phyloP scores from a whole-genome alignment of 192 early-diverging fungal species.

The Rhizoclosmatium sp. region DNA sequence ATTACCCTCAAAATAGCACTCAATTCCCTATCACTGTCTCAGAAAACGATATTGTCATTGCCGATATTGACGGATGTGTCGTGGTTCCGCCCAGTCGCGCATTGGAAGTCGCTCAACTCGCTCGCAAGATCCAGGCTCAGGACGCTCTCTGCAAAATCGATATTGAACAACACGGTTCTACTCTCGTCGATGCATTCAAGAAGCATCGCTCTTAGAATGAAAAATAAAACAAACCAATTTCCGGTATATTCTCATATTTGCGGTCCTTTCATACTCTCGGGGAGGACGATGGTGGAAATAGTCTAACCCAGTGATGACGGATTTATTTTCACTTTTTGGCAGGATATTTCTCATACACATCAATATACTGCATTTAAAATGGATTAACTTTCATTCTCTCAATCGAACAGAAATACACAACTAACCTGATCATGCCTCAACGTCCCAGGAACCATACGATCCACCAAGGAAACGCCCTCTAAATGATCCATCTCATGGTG shows the following conservation, averaged over 20 bases:
- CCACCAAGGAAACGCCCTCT: conserved; percentile 50
- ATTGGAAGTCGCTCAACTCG: conserved; percentile 40
- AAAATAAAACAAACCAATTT: neutral
- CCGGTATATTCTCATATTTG: too few relatives aligned
- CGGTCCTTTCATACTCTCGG: too few relatives aligned
- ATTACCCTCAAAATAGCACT: neutral
- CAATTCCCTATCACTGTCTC: conserved; percentile 32
- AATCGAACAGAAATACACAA: neutral
- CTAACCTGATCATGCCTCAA: conserved; percentile 56
- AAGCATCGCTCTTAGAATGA: conserved; percentile 40
- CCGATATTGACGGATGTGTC: conserved; percentile 61
- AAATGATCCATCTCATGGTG: conserved; percentile 66
- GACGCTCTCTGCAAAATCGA: conserved; percentile 53
- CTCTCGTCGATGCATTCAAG: conserved; percentile 52
- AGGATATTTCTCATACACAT: conserved; percentile 36
- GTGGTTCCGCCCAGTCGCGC: conserved; percentile 43
- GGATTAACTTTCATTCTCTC: neutral
- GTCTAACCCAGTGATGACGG: too few relatives aligned
- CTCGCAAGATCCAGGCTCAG: conserved; percentile 19
- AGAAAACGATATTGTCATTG: conserved; percentile 57
- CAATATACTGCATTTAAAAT: conserved; percentile 16
- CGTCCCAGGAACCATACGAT: conserved; percentile 51
- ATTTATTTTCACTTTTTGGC: neutral
- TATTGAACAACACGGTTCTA: conserved; percentile 33
- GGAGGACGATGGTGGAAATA: too few relatives aligned